Evolutionary conservation across 305 asterid species (phyloP).

Genomic region (Fraxinus albicans): DNA sequence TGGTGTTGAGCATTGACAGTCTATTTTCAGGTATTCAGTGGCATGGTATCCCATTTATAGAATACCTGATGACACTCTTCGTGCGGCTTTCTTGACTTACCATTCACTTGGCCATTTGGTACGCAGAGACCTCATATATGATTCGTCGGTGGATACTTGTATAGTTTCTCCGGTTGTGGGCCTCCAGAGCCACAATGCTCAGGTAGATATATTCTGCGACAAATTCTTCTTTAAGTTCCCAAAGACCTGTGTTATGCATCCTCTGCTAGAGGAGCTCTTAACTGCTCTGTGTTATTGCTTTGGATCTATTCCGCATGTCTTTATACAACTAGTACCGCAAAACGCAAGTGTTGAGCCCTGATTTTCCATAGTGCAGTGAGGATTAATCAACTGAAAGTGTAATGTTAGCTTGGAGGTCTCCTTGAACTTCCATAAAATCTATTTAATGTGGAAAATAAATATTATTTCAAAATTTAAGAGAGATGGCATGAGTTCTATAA

Average conservation of each 20-base stretch:
- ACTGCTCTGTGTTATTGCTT: neutral
- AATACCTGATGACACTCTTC: constrained; percentile 34
- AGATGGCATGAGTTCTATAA: neutral
- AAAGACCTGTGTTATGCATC: neutral
- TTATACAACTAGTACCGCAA: neutral
- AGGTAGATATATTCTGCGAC: constrained; percentile 20
- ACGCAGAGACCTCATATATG: constrained; percentile 10
- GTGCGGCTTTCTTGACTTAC: constrained; percentile 37
- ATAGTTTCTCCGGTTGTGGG: constrained; percentile 32
- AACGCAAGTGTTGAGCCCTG: neutral
- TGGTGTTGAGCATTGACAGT: neutral
- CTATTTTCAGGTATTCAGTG: constrained; percentile 32
- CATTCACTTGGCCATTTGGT: constrained; percentile 36
- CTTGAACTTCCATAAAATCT: neutral
- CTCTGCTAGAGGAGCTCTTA: neutral
- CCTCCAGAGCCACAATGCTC: constrained; percentile 31
- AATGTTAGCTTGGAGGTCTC: neutral
- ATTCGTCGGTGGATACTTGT: constrained; percentile 17
- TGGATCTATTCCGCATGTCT: neutral
- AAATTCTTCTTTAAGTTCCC: neutral
- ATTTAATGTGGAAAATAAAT: neutral
- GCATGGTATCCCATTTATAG: constrained; percentile 38
- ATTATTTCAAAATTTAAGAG: neutral
- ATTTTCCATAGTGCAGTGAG: neutral
- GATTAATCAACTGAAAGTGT: neutral